A percentile compares a stretch with the other conserved stretches of the same genome.
Evolutionary conservation across 1,139 yeast species (phyloP).

Genomic region (Suhomyces choctaworum): DNA sequence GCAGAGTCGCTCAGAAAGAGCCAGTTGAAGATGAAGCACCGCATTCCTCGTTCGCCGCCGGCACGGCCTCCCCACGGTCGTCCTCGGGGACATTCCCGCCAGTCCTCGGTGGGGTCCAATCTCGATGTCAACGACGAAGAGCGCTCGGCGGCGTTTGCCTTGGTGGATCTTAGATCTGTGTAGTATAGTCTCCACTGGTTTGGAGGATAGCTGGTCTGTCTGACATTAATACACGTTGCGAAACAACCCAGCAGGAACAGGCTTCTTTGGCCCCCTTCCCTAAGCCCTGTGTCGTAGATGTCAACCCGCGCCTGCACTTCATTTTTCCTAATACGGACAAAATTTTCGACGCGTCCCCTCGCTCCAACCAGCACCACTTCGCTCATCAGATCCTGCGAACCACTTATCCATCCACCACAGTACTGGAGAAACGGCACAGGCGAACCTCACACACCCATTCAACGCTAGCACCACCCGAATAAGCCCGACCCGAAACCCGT

Average conservation of each 20-base stretch:
- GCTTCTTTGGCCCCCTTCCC: no score
- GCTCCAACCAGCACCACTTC: no score
- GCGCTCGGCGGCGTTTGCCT: conserved; percentile 60
- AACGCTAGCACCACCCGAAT: background rate
- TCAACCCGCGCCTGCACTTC: no score
- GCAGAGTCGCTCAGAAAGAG: conserved; percentile 56
- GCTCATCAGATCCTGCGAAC: no score
- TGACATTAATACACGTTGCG: no score
- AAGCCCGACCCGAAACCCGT: no score
- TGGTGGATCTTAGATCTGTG: conserved; percentile 56
- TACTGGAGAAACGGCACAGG: no score
- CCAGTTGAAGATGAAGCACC: conserved; percentile 12
- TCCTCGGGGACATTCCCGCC: conserved; percentile 9
- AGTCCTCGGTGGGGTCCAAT: conserved; percentile 6
- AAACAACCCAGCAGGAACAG: no score
- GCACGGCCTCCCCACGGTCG: conserved; percentile 5
- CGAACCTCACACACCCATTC: background rate
- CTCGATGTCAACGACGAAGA: conserved; percentile 37
- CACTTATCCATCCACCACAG: background rate
- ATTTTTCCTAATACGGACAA: conserved; percentile 5
- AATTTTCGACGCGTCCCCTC: background rate
- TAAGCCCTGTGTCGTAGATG: no score
- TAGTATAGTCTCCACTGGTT: conserved; percentile 13
- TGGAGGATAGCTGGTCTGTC: conserved; percentile 13
- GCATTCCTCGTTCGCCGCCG: conserved; percentile 14